Evolutionary conservation across 2,329 filamentous ascomycete genomes (phyloP), one percentile per base, ranked within the genome.

Genomic region (Thielaviopsis populi): DNA sequence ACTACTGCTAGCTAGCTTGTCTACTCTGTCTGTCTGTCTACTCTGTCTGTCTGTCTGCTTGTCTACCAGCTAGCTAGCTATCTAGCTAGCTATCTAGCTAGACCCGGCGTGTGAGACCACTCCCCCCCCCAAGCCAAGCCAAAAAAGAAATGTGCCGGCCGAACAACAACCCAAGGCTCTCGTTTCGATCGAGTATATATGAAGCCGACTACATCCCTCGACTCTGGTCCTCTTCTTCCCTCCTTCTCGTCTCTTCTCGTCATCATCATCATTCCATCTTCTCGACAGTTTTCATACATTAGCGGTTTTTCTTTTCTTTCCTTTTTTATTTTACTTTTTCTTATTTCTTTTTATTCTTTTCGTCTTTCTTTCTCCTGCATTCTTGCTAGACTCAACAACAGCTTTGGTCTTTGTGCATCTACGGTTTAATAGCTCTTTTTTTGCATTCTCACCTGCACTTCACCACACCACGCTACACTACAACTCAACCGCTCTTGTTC

Each of bases 101-200:
- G n/a, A n/a, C n/a, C n/a, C n/a, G n/a, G n/a, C n/a, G n/a, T n/a
- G n/a, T n/a, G n/a, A n/a, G n/a, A n/a, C n/a, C n/a, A n/a, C n/a
- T n/a, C n/a, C n/a, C n/a, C n/a, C n/a, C n/a, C n/a, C n/a, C n/a
- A n/a, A n/a, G n/a, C n/a, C n/a, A n/a, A n/a, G n/a, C n/a, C n/a
- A n/a, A n/a, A n/a, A n/a, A n/a, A n/a, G n/a, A 56, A 33, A 13
- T 37, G 27, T 37, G 53, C 53, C 53, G 53, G 53, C 53, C 53
- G 30, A 56, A 56, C 53, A 56, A 37, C 53, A 56, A 13, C 33
- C n/a, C 53, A 56, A 56, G 53, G 53, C 53, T 56, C 30, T 37
- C 7, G 53, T 30, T 37, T 33, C 11, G 53, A n/a, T n/a, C 53
- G 53, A 56, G 53, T 56, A 56, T 56, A 56, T 56, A 56, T 56